Evolutionary conservation across 441 rosid species (phyloP).

Genomic region (Raphanus hybrid): DNA sequence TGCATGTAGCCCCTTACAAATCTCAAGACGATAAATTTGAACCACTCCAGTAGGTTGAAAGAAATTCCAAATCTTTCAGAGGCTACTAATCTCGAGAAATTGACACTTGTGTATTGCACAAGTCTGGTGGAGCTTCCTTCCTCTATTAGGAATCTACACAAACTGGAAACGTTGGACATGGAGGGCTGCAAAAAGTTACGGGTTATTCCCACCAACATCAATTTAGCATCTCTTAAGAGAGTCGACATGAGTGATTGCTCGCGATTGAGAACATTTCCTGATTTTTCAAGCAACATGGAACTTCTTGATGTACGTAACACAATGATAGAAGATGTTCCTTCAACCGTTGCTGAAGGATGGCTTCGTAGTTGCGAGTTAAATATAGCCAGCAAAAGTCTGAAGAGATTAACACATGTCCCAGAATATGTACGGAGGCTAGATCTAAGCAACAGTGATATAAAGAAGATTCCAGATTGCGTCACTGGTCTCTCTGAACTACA

Average conservation of each 20-base stretch:
- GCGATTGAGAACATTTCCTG: background rate
- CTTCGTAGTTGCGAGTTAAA: background rate
- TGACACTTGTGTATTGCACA: background rate
- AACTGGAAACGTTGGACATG: background rate
- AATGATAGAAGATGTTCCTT: background rate
- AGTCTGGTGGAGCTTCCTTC: slow-evolving; percentile 1
- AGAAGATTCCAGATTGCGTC: slow-evolving; percentile 11
- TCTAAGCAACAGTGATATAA: background rate
- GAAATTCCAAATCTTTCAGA: slow-evolving; percentile 11
- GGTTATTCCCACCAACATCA: slow-evolving; percentile 2
- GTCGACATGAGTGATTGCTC: background rate
- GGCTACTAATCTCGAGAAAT: background rate
- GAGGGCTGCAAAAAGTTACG: background rate
- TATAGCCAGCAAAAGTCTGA: background rate
- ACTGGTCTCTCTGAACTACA: background rate
- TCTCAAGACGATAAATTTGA: slow-evolving; percentile 37
- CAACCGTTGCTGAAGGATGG: background rate
- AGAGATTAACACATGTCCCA: slow-evolving; percentile 1
- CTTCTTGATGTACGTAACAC: background rate
- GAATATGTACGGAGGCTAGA: background rate
- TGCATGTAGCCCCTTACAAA: background rate
- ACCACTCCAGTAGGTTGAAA: background rate
- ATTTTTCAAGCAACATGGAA: background rate
- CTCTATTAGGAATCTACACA: background rate
- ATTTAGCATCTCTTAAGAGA: background rate